phyloP scores from a whole-genome alignment of 805 yeast genomes.

The Metschnikowia continentalis region DNA sequence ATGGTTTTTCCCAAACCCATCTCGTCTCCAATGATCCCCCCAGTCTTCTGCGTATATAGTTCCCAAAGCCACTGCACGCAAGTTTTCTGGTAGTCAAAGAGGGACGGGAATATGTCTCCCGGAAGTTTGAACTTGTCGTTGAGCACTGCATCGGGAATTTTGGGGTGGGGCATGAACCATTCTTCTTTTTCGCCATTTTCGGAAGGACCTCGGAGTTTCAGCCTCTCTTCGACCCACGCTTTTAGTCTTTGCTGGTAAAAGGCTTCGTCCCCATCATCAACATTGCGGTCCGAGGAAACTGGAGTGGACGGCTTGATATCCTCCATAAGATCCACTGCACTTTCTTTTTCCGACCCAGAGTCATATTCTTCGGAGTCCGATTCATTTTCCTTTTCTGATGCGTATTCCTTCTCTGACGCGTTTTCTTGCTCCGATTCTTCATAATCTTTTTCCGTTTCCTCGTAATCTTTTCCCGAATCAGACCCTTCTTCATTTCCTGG shows the following conservation, averaged over 20 bases:
- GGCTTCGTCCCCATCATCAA: slow-evolving; percentile 80
- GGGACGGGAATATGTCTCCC: slow-evolving; percentile 81
- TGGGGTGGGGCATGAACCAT: slow-evolving; percentile 76
- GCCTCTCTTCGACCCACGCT: slow-evolving; percentile 56
- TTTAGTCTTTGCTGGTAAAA: slow-evolving; percentile 57
- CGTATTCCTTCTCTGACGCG: not conserved
- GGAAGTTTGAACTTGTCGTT: slow-evolving; percentile 73
- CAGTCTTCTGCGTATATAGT: slow-evolving; percentile 79
- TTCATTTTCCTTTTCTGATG: not conserved
- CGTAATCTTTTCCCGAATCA: not conserved
- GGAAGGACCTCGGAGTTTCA: slow-evolving; percentile 31
- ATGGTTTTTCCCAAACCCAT: slow-evolving; percentile 98
- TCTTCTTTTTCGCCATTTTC: slow-evolving; percentile 34
- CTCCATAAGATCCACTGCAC: not conserved
- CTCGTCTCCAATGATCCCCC: slow-evolving; percentile 96
- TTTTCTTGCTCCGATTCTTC: not conserved
- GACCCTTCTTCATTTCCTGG: not conserved
- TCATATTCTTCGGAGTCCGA: not conserved
- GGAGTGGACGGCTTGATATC: not conserved
- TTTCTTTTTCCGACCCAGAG: not conserved
- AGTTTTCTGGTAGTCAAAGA: slow-evolving; percentile 92
- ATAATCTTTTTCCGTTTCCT: not conserved
- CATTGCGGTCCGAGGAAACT: slow-evolving; percentile 25
- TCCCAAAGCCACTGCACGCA: slow-evolving; percentile 99
- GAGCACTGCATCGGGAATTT: slow-evolving; percentile 66